Base-by-base conservation (phyloP, 768 basidiomycete genomes). In the Rubroboletus satanas region DNA sequence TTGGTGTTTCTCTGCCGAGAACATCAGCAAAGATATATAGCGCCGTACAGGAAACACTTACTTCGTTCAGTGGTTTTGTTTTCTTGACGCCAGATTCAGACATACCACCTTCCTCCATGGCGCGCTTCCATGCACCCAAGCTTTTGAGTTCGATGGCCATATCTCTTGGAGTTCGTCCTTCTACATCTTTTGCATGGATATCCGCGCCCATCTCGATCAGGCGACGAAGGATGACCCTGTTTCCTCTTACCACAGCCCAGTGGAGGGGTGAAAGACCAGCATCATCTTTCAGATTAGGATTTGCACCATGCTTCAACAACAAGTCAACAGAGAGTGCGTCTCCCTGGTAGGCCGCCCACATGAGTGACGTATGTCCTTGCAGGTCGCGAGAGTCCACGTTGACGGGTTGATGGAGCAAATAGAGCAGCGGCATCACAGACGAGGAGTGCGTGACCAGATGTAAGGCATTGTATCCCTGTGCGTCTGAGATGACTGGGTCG, bases 321-420 rank as follows among this genome's bases (percentile, higher is more conserved):
- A 98, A 71, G 59, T 98, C 94, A 6, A 98, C 94, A 3, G 90
- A 93, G 33, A 98, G 81, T 2, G 93, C 94, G 66, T 99, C 97
- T 44, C 97, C 97, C 69, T 99, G 97, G 71, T 98, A 99, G 9
- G 93, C 92, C 6, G 97, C 97, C 97, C 97, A 99, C 92, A 98
- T 97, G 47, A 98, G 79, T 0, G 91, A 80, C 0, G 96, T 97
- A 67, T 98, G 97, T 0, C 97, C 97, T 64, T 92, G 89, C 1
- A 85, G 77, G 70, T 99, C 97, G 38, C 85, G 81, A 45, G 88
- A 87, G 68, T 99, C 97, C 55, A 98, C 88, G 41, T 84, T 87
- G 58, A 99, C 82, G 3, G 95, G 94, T 68, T 98, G 95, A 67
- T 96, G 92, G 7, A 98, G 79, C 26, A 97, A 77, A 65, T 93